Conservation (phyloP, 495 filamentous ascomycete genomes). For the Penicillium paxilli region DNA sequence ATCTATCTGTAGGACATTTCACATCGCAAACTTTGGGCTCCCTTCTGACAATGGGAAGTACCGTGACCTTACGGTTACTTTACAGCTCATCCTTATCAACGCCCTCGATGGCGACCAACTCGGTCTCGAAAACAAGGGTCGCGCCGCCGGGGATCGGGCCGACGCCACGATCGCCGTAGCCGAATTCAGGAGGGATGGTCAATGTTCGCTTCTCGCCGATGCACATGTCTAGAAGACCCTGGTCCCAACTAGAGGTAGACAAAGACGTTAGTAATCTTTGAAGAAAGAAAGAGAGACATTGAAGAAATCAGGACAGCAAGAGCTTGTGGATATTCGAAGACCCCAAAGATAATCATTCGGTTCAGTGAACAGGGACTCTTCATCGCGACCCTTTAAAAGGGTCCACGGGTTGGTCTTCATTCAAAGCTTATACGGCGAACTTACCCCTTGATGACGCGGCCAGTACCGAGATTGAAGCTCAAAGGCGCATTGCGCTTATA, state of each 20-base stretch:
- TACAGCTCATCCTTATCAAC: slow-evolving; percentile 64
- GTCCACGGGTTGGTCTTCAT: no score
- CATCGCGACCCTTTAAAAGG: no score
- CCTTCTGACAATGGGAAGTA: no score
- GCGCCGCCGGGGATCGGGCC: slow-evolving; percentile 78
- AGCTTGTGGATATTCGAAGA: no score
- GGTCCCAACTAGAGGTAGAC: slow-evolving; percentile 66
- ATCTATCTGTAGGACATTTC: not conserved
- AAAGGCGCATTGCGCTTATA: slow-evolving; percentile 78
- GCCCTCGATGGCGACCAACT: slow-evolving; percentile 83
- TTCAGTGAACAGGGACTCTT: no score
- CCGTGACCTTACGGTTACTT: no score
- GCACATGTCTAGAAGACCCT: slow-evolving; percentile 92
- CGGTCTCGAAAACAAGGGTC: slow-evolving; percentile 90
- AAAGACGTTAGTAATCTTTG: slow-evolving; percentile 3
- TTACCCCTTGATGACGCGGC: slow-evolving; percentile 84
- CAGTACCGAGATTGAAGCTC: slow-evolving; percentile 73
- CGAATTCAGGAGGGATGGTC: slow-evolving; percentile 84
- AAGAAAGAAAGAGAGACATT: no score
- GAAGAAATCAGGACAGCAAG: no score
- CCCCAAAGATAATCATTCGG: no score
- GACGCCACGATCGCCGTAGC: slow-evolving; percentile 73
- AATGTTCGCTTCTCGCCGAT: slow-evolving; percentile 92
- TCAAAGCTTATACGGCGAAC: no score
- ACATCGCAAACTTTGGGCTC: not conserved